Evolutionary conservation across 2,329 filamentous ascomycete species (phyloP), one percentile per base, ranked within the genome.

Genomic region (Bipolaris cookei): DNA sequence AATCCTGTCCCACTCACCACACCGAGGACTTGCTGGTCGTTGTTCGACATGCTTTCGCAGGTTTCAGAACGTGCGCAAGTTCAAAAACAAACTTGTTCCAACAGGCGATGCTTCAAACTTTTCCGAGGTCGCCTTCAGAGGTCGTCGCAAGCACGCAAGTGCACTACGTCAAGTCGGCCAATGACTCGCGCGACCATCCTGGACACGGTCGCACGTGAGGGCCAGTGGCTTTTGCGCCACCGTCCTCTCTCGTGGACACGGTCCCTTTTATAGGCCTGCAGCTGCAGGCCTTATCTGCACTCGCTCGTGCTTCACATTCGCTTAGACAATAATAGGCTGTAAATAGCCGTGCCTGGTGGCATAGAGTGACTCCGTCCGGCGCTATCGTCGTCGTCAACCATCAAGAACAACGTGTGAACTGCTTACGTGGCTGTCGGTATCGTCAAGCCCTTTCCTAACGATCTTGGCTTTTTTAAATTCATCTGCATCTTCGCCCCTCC

Each of bases 1-100:
- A 53, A 41, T 23, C 37, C 38, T 20, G 23, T 41, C 49, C 63
- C 64, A 74, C 88, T 82, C 79, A 93, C 90, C 73, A 90, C 83
- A 78, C 92, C 89, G 64, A 92, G 80, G 72, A 93, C 89, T 69
- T 90, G 87, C 79, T 91, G 88, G 73, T 92, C 90, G 74, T 93
- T 89, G 73, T 86, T 87, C 65, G 90, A 89, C 90, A 94, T 94
- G 65, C 20, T 50, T 32, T n/a, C 16, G 32, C 20, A 20, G 38
- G 44, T 6, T 16, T 18, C 2, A 7, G n/a, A 25, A 13, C 14
- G 11, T 32, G 38, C 6, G 4, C 18, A 50, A 16, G 6, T 6
- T 18, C 10, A 16, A 14, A 25, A 28, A 16, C n/a, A 14, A 28
- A 20, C 3, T 16, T 23, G 51, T 47, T n/a, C 14, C 35, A 23